A percentile compares a stretch with the other conserved stretches of the same genome.
Evolutionary conservation across 164 flowering plant species (phyloP).

Genomic region (Nymphaea colorata): DNA sequence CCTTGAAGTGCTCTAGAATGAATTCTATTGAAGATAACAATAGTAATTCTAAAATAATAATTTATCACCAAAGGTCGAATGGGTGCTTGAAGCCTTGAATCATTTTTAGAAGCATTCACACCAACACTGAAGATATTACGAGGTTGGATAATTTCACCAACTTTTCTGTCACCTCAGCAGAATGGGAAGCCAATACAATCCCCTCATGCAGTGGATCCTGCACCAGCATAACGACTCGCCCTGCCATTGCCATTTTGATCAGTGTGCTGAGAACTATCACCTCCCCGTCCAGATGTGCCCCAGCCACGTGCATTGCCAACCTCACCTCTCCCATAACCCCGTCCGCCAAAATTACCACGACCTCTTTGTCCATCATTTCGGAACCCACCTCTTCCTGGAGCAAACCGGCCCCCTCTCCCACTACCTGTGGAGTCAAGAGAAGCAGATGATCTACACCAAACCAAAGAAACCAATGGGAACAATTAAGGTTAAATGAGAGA

Average conservation of each 20-base stretch:
- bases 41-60: no score
- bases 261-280: conserved; percentile 40
- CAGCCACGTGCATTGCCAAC: conserved; percentile 39
- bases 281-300: conserved; percentile 28
- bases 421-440: background rate
- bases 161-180: background rate
- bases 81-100: no score
- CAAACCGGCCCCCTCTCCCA: conserved; percentile 44
- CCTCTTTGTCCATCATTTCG: conserved; percentile 50
- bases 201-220: conserved; percentile 11
- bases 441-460: background rate
- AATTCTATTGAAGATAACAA: no score
- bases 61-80: no score
- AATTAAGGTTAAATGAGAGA: background rate
- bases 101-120: no score
- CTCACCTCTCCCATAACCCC: conserved; percentile 54
- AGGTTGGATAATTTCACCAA: no score
- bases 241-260: conserved; percentile 48
- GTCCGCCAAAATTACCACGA: conserved; percentile 39
- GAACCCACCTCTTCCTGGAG: conserved; percentile 46
- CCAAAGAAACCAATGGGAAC: background rate
- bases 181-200: background rate
- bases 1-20: no score
- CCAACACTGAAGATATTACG: no score
- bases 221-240: conserved; percentile 22